Evolutionary conservation across 2,329 filamentous ascomycete species (phyloP), one percentile per base, ranked within the genome.

Genomic region (Ophiocordyceps camponoti-saundersi): DNA sequence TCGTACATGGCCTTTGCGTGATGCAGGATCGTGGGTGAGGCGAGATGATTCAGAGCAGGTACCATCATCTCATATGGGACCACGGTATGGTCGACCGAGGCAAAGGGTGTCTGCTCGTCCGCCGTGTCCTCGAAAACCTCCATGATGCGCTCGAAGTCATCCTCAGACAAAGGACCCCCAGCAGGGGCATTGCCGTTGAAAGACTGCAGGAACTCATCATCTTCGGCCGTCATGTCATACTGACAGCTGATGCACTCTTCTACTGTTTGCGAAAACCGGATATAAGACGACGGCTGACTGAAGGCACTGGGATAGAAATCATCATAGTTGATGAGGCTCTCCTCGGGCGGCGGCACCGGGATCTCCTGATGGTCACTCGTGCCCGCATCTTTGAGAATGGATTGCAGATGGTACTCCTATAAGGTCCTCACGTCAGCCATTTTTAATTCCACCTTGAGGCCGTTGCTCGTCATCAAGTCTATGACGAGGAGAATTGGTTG

Each of bases 251-350:
- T 82, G 57, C 84, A 94, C 65, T 98, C 92, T 67, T 98, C 92
- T 51, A 98, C 90, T 3, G 92, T 98, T 54, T 94, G 90, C 53
- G 92, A 96, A 68, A 94, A 96, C 53, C 90, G 87, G 61, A 98
- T 95, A 66, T 96, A 96, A 51, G 89, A 92, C 51, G 82, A 80
- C 46, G 92, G 88, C 63, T 93, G 83, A 57, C 80, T 76, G 66
- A 90, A 95, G 48, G 72, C 70, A 53, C 77, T 79, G 45, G 82
- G 77, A 61, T 96, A 96, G 56, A 95, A 76, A 57, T 82, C 77
- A 65, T 93, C 86, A 80, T 95, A 98, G 65, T 86, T 77, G 65
- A 90, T 67, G 53, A 72, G 67, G 56, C 75, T 79, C 65, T 79
- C 70, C 58, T 79, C 64, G 15, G 78, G 75, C 56, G 78, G 78